A percentile compares a stretch with the other conserved stretches of the same genome.
Evolutionary conservation across 805 yeast species (phyloP).

Genomic region (Cyberlindnera xishuangbannaensis): DNA sequence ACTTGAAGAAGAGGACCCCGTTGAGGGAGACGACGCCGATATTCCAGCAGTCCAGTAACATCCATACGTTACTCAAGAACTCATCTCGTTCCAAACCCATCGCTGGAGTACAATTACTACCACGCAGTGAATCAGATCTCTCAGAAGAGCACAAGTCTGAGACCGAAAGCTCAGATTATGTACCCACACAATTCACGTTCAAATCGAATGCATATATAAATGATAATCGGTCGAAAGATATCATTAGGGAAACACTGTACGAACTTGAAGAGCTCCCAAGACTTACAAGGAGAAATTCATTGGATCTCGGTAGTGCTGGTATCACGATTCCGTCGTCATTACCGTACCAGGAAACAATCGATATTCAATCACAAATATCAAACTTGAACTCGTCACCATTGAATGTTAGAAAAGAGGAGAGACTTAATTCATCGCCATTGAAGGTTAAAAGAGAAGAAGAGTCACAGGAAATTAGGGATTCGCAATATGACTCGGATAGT

Average conservation of each 20-base stretch:
- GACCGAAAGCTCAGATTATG: constrained; percentile 1
- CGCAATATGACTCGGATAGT: constrained; percentile 10
- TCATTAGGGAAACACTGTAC: background rate
- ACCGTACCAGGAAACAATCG: no score
- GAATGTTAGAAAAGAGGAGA: background rate
- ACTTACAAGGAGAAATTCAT: constrained; percentile 5
- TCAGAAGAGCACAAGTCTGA: background rate
- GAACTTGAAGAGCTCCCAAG: constrained; percentile 1
- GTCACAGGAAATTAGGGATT: constrained; percentile 9
- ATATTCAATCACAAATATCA: no score
- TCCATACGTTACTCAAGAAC: no score
- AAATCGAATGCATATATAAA: constrained; percentile 1
- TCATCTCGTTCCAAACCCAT: no score
- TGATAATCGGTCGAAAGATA: background rate
- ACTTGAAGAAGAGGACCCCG: constrained; percentile 1
- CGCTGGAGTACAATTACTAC: no score
- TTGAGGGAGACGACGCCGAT: no score
- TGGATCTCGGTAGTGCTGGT: constrained; percentile 12
- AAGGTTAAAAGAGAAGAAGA: constrained; percentile 4
- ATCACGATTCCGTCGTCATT: no score
- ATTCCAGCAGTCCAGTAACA: no score
- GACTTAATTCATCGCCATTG: constrained; percentile 6
- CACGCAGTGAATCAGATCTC: no score
- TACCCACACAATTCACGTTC: constrained; percentile 9
- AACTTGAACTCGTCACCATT: constrained; percentile 14